Percentiles rank a stretch among this genome's conserved stretches.
Conservation (phyloP, 345 rosid species). For the Triadica sebifera region DNA sequence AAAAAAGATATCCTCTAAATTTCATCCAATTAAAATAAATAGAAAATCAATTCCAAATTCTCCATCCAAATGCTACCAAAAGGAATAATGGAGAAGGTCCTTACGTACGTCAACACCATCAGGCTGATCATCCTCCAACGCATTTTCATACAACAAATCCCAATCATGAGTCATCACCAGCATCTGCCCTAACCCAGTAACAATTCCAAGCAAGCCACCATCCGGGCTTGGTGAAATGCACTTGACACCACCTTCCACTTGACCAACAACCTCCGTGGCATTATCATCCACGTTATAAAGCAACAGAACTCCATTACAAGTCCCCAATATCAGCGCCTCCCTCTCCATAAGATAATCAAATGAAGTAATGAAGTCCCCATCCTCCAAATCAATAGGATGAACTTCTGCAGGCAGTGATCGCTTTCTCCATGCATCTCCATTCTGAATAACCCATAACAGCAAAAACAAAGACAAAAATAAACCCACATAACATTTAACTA, state of each 20-base stretch:
- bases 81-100: conserved; percentile 50
- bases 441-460: conserved; percentile 34
- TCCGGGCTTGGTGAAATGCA: conserved; percentile 85
- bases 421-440: conserved; percentile 43
- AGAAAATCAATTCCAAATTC: not conserved
- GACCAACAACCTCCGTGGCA: conserved; percentile 71
- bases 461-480: not conserved
- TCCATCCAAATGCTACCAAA: not conserved
- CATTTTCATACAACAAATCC: conserved; percentile 81
- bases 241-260: conserved; percentile 79
- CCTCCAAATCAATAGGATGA: conserved; percentile 56
- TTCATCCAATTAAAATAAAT: not conserved
- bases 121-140: conserved; percentile 50
- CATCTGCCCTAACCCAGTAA: conserved; percentile 72
- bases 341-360: conserved; percentile 89
- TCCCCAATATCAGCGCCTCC: conserved; percentile 77
- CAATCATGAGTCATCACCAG: conserved; percentile 94
- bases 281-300: conserved; percentile 58
- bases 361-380: conserved; percentile 59
- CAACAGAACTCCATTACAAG: conserved; percentile 61
- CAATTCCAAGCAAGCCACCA: conserved; percentile 73
- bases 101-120: conserved; percentile 77
- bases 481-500: not conserved
- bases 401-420: conserved; percentile 42
- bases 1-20: not conserved